Conservation (phyloP, 305 asterid species). For the Solanum aculeatissimum region DNA sequence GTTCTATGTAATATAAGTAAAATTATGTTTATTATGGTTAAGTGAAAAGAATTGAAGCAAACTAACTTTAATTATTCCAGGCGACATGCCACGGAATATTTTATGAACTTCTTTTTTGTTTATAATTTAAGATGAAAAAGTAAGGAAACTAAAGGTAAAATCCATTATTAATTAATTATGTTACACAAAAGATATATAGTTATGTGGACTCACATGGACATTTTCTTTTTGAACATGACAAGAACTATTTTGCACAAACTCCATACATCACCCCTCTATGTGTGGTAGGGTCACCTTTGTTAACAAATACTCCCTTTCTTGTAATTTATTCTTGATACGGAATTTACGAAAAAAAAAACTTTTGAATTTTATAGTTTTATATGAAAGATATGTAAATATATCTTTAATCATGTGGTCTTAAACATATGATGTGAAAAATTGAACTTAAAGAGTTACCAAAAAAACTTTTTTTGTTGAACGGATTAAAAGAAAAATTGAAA, state of each 20-base stretch:
- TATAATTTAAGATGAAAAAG: neutral
- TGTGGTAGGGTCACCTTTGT: neutral
- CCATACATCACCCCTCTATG: neutral
- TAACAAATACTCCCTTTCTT: neutral
- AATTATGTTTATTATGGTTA: neutral
- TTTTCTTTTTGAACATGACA: neutral
- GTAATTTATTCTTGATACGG: neutral
- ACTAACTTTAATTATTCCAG: neutral
- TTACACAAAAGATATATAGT: neutral
- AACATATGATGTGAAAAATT: neutral
- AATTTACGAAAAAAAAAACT: neutral
- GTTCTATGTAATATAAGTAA: neutral
- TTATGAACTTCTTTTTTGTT: neutral
- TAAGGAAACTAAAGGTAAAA: neutral
- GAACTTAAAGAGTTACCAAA: neutral
- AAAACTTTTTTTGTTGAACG: neutral
- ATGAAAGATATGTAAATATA: neutral
- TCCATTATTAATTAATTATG: neutral
- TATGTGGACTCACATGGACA: conserved; percentile 1
- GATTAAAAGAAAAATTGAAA: neutral
- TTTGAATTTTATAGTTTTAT: neutral
- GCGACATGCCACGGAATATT: neutral
- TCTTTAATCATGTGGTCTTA: neutral
- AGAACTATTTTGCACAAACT: neutral
- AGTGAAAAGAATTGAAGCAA: neutral